Conservation (phyloP, 768 basidiomycete species). For the Vararia minispora region DNA sequence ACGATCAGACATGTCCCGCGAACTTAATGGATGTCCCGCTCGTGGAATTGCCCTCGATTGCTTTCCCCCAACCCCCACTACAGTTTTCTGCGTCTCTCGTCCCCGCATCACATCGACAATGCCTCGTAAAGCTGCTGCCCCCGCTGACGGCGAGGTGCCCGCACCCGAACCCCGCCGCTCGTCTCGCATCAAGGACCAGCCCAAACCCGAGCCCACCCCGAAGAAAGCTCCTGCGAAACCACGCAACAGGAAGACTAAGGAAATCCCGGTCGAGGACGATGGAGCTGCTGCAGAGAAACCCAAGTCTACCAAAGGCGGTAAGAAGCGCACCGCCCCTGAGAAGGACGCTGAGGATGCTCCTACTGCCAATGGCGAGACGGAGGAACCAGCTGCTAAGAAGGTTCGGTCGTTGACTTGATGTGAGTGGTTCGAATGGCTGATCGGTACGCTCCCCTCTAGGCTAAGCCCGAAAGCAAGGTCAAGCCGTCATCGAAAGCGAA, state of each 20-base stretch:
- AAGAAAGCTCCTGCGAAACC: slow-evolving; percentile 62
- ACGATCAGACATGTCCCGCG: no score
- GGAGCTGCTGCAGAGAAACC: slow-evolving; percentile 24
- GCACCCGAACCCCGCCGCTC: slow-evolving; percentile 63
- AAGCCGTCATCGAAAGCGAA: slow-evolving; percentile 28
- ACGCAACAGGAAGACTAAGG: slow-evolving; percentile 34
- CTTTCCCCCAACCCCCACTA: slow-evolving; percentile 14
- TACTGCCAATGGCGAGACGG: slow-evolving; percentile 26
- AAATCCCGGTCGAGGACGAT: slow-evolving; percentile 28
- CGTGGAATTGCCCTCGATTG: no score
- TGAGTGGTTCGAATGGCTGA: no score
- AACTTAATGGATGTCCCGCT: no score
- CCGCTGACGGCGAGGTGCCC: slow-evolving; percentile 28
- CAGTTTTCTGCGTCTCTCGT: slow-evolving; percentile 6
- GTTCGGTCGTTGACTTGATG: slow-evolving; percentile 22
- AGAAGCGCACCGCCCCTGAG: slow-evolving; percentile 41
- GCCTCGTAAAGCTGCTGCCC: slow-evolving; percentile 62
- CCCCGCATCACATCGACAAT: slow-evolving; percentile 25
- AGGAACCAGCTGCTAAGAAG: slow-evolving; percentile 54
- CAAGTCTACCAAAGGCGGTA: slow-evolving; percentile 34
- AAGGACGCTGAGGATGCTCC: slow-evolving; percentile 29
- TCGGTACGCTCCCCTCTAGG: no score
- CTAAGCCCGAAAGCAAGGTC: slow-evolving; percentile 11
- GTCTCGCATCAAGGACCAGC: slow-evolving; percentile 61
- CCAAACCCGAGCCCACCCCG: slow-evolving; percentile 35